Evolutionary conservation across 768 basidiomycete genomes (phyloP), one percentile per base, ranked within the genome.

Genomic region (Boletus rubescentipes): DNA sequence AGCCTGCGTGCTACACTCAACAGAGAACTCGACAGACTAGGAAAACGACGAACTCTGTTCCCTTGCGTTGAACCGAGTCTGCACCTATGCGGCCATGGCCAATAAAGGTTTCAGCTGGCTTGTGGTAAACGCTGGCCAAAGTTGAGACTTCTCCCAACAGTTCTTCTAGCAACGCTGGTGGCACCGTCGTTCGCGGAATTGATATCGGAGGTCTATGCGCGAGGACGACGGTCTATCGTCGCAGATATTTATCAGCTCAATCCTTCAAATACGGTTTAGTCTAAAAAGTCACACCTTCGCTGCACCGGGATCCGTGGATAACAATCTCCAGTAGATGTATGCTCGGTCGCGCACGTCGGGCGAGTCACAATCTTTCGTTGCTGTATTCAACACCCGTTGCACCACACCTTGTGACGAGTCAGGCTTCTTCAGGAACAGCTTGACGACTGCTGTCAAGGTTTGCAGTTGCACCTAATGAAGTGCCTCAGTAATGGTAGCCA

Each of bases 291-390:
- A 2, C 57, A 91, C 94, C 80, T 98, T 99, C 0, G 97, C 96
- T 16, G 96, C 93, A 2, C 84, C 91, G 1, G 95, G 92, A 70
- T 99, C 96, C 51, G 93, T 94, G 7, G 93, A 96, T 26, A 99
- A 71, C 58, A 99, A 66, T 56, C 97, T 80, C 97, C 97, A 99
- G 66, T 98, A 98, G 37, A 98, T 96, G 67, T 98, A 99, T 1
- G 97, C 97, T 45, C 95, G 81, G 69, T 99, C 97, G 38, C 97
- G 82, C 15, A 99, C 92, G 68, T 98, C 96, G 12, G 97, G 92
- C 6, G 89, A 94, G 64, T 99, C 97, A 61, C 94, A 97, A 61
- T 94, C 93, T 66, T 94, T 98, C 4, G 97, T 99, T 0, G 97
- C 97, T 0, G 93, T 94, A 57, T 91, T 87, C 38, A 98, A 75